Conservation (phyloP, 2,329 filamentous ascomycete genomes). For the Calonectria fujianensis region DNA sequence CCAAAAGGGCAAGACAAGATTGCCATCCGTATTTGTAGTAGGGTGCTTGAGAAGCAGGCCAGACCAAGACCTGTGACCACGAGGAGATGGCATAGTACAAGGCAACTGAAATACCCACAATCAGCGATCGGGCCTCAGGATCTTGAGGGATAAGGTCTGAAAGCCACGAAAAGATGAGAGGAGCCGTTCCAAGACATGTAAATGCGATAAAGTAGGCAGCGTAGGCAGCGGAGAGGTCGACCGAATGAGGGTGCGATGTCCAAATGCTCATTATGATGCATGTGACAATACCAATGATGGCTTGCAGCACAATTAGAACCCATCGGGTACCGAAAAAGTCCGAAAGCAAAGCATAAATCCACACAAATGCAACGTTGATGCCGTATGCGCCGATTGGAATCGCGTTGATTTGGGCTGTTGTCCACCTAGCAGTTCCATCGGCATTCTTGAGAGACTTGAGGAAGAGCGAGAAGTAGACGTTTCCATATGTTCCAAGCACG, state of each 20-base stretch:
- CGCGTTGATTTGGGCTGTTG: conserved; percentile 67
- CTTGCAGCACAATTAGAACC: conserved; percentile 69
- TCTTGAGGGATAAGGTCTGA: conserved; percentile 39
- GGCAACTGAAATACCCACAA: conserved; percentile 36
- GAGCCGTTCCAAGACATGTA: conserved; percentile 66
- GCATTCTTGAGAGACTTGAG: conserved; percentile 55
- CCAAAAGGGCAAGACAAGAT: conserved; percentile 33
- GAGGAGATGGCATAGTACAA: conserved; percentile 41
- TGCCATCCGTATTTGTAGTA: conserved; percentile 43
- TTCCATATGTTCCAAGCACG: conserved; percentile 37
- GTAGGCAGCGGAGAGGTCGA: conserved; percentile 68
- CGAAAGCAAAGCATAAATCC: conserved; percentile 71
- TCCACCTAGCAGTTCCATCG: conserved; percentile 56
- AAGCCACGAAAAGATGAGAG: conserved; percentile 61
- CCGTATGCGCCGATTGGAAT: conserved; percentile 66
- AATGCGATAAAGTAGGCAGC: conserved; percentile 70
- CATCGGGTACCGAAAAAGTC: conserved; percentile 70
- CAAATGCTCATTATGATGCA: conserved; percentile 72
- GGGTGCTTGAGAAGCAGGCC: conserved; percentile 41
- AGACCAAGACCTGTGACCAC: conserved; percentile 39
- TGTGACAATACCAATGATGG: conserved; percentile 67
- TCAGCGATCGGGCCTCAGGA: conserved; percentile 36
- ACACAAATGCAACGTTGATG: conserved; percentile 68
- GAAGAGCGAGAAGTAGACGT: conserved; percentile 59
- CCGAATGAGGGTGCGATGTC: conserved; percentile 66